Conservation (phyloP, 2,329 filamentous ascomycete genomes). For the Furcasterigmium sp. region DNA sequence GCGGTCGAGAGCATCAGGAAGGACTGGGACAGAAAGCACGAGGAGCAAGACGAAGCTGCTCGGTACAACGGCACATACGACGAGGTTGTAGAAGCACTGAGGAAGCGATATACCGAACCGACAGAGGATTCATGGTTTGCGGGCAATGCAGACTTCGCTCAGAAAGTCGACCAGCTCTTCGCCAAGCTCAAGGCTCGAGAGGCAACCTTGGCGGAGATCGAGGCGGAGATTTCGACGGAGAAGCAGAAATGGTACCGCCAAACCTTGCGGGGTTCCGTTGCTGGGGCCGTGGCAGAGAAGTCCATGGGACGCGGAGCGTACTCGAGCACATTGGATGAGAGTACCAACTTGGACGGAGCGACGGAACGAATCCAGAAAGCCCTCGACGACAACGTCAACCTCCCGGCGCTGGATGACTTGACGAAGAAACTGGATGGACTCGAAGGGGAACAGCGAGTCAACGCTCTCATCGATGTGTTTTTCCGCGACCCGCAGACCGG, state of each 20-base stretch:
- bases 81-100: conserved; percentile 40
- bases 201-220: conserved; percentile 38
- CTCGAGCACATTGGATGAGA: conserved; percentile 6
- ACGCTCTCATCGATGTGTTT: conserved; percentile 10
- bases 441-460: neutral
- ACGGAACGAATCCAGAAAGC: conserved; percentile 6
- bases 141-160: conserved; percentile 40
- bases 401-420: conserved; percentile 6
- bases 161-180: conserved; percentile 44
- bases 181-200: conserved; percentile 38
- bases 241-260: conserved; percentile 48
- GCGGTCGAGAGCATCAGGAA: conserved; percentile 36
- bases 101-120: conserved; percentile 30
- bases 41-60: conserved; percentile 31
- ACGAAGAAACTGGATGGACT: conserved; percentile 1
- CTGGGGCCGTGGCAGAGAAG: conserved; percentile 6
- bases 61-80: conserved; percentile 44
- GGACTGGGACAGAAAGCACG: conserved; percentile 36
- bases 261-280: conserved; percentile 13
- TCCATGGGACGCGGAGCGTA: conserved; percentile 8
- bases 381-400: neutral
- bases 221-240: conserved; percentile 44
- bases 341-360: neutral
- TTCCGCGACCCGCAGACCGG: conserved; percentile 32
- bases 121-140: conserved; percentile 46